A percentile compares a stretch with the other conserved stretches of the same genome.
Conservation (phyloP, 805 yeast species). For the Citeromyces nyonsensis region DNA sequence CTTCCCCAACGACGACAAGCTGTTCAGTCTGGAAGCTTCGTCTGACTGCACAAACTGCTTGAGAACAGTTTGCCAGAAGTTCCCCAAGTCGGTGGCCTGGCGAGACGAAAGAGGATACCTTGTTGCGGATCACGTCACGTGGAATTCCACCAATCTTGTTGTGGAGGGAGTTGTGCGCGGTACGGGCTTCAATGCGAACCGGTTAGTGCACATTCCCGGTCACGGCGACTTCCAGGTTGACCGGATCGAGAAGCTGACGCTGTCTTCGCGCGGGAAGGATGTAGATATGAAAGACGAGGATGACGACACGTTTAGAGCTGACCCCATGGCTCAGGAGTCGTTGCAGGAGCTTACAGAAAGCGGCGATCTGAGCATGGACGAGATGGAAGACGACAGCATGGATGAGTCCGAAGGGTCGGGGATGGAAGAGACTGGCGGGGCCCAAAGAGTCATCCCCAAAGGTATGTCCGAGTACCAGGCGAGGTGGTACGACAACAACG, state of each 20-base stretch:
- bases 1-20: constrained; percentile 67
- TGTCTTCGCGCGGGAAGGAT: constrained; percentile 2
- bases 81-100: constrained; percentile 81
- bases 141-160: constrained; percentile 28
- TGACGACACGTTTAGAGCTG: constrained; percentile 12
- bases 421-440: constrained; percentile 8
- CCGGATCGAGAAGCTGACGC: constrained; percentile 35
- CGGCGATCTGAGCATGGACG: constrained; percentile 18
- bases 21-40: constrained; percentile 51
- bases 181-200: constrained; percentile 60
- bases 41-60: constrained; percentile 63
- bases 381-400: constrained; percentile 14
- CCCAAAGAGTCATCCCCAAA: constrained; percentile 26
- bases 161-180: constrained; percentile 86
- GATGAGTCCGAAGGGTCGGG: constrained; percentile 10
- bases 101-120: constrained; percentile 86
- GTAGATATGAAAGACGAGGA: constrained; percentile 7
- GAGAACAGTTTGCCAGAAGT: constrained; percentile 68
- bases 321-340: constrained; percentile 30
- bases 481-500: constrained; percentile 59
- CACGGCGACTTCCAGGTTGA: constrained; percentile 77
- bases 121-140: constrained; percentile 49
- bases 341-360: constrained; percentile 46
- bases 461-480: constrained; percentile 72
- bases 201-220: constrained; percentile 77